A percentile compares a stretch with the other conserved stretches of the same genome.
Evolutionary conservation across 192 early-diverging fungal species (phyloP).

Genomic region (Cladochytrium replicatum): DNA sequence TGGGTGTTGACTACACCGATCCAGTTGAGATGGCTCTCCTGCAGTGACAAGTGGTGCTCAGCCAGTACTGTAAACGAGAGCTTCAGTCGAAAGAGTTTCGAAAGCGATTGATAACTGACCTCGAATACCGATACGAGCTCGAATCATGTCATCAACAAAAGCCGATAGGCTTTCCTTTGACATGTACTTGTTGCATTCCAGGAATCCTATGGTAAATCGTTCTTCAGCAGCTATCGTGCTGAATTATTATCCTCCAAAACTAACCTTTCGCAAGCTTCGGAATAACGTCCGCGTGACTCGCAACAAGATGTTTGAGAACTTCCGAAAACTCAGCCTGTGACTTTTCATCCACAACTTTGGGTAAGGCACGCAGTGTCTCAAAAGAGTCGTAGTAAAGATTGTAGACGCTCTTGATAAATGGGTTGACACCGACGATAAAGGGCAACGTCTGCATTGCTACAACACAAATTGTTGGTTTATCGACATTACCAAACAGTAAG

Average conservation of each 20-base stretch:
- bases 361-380: slow-evolving; percentile 54
- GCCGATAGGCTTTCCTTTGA: slow-evolving; percentile 45
- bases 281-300: slow-evolving; percentile 74
- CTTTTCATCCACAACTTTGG: slow-evolving; percentile 44
- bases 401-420: slow-evolving; percentile 77
- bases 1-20: slow-evolving; percentile 83
- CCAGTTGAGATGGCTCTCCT: slow-evolving; percentile 46
- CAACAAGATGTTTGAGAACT: slow-evolving; percentile 60
- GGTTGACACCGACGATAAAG: slow-evolving; percentile 95
- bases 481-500: no score
- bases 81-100: not conserved
- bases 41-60: slow-evolving; percentile 78
- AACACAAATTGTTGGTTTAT: no score
- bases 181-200: slow-evolving; percentile 87
- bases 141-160: slow-evolving; percentile 83
- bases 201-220: slow-evolving; percentile 65
- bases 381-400: slow-evolving; percentile 72
- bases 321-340: slow-evolving; percentile 58
- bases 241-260: no score
- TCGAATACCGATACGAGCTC: slow-evolving; percentile 82
- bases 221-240: no score
- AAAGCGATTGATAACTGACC: slow-evolving; percentile 12
- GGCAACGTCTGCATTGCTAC: slow-evolving; percentile 80
- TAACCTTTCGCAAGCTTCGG: slow-evolving; percentile 78
- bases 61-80: slow-evolving; percentile 78